These are phyloP conservation scores for Acer saccharum DNA, from an alignment of 345 rosid species.

Conservation along the genomic window DNA sequence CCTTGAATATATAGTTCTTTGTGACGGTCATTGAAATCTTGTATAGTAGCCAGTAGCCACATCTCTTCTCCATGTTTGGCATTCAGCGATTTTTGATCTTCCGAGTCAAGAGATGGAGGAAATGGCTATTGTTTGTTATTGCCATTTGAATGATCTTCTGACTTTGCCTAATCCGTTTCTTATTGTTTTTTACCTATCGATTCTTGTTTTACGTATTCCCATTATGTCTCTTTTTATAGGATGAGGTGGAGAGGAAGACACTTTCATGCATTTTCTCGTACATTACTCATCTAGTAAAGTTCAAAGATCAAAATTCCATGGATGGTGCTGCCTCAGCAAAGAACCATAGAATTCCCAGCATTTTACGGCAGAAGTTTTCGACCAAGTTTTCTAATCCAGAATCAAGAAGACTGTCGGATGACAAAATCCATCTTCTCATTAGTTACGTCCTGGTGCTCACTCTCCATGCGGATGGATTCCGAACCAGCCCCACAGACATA, in stretches of 20 bases:
- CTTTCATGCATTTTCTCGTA: conserved; percentile 49
- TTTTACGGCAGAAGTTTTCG: conserved; percentile 50
- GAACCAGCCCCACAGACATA: conserved; percentile 61
- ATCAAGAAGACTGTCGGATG: conserved; percentile 42
- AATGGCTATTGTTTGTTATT: neutral
- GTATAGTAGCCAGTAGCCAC: neutral
- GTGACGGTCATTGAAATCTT: neutral
- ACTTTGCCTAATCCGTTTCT: too few species aligned
- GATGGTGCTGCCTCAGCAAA: conserved; percentile 56
- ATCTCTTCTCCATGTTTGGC: neutral
- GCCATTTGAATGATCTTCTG: neutral
- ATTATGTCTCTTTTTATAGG: conserved; percentile 39
- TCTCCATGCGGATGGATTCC: conserved; percentile 70
- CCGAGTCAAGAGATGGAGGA: neutral
- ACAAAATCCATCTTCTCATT: conserved; percentile 61
- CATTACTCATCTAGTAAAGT: conserved; percentile 78
- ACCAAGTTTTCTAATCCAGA: conserved; percentile 51
- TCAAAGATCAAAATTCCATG: conserved; percentile 62
- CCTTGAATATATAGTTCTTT: neutral
- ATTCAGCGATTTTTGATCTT: neutral
- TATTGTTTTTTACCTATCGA: neutral
- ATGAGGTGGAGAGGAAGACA: conserved; percentile 50
- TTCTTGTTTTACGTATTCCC: neutral
- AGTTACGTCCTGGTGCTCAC: conserved; percentile 82
- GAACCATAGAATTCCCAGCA: conserved; percentile 57